Evolutionary conservation across 345 rosid genomes (phyloP), one percentile per base, ranked within the genome.

Genomic region (Salix viminalis): DNA sequence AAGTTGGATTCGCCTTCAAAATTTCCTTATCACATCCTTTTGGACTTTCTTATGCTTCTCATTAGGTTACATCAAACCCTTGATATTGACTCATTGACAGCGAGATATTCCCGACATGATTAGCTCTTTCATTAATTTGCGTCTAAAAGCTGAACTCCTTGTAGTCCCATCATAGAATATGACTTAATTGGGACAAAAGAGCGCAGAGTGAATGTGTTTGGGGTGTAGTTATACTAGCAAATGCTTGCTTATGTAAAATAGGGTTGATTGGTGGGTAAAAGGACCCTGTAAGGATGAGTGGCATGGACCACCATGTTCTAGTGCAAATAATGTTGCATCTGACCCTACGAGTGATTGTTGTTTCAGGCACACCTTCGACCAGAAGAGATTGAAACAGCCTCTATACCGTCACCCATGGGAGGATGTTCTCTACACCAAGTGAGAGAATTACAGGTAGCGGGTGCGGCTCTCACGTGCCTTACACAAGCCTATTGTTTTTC

Each of bases 391-490:
- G 92, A 96, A 96, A 83, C 97, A 93, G 82, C 98, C 99, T 61
- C 88, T 93, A 28, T 96, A 91, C 84, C 90, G 98, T 71, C 97
- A 93, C 81, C 98, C 98, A 21, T 93, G 98, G 99, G 99, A 93
- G 82, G 99, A 96, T 81, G 98, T 93, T 72, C 91, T 96, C 83
- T 96, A 93, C 89, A 91, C 97, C 87, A 96, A 93, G 94, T 96
- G 83, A 91, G 19, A 48, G 56, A 42, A 50, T 52, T 56, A 2
- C 60, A 1, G 0, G 15, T 34, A 36, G 44, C 76, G 37, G 82
- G 74, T 41, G 79, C 77, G 66, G 65, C 5, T 41, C 13, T 48
- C 16, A 12, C 67, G 72, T 52, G 75, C 78, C 69, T 34, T 37
- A 62, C 28, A 46, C 61, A 44, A 72, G 44, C 26, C 16, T 41